Base-by-base conservation (phyloP, 805 yeast genomes). In the Saccharomycopsis oosterbeekiorum region DNA sequence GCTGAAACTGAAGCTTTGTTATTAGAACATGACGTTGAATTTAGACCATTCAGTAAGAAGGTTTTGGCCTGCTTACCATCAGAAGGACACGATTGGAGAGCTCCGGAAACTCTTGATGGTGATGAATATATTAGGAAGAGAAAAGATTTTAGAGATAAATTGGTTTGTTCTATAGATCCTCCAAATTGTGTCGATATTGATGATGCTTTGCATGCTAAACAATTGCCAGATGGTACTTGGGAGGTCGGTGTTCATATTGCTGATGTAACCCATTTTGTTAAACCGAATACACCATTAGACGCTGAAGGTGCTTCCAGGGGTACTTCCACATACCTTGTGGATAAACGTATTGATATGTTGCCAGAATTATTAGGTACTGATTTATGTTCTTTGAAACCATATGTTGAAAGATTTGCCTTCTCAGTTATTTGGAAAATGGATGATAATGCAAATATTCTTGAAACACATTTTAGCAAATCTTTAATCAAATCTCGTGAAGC, bases 171-270 rank as follows among this genome's bases (percentile, higher is more conserved):
- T 26, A 94, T 94, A 67, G 99, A 94, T 78, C 99, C 99, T 10
- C 97, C 97, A 1, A 86, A 88, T 37, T 93, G 98, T 84, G 97
- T 92, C 66, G 99, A 94, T 82, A 94, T 94, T 69, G 99, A 94
- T 76, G 97, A 94, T 76, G 99, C 99, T 1, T 77, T 94, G 57
- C 99, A 94, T 70, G 98, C 98, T 0, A 76, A 80, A 65, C 71
- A 71, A 59, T 78, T 94, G 57, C 91, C 96, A 1, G 94, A 94
- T 71, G 99, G 99, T 0, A 89, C 93, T 71, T 91, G 82, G 77
- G 97, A 94, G 72, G 96, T 94, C 61, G 99, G 99, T 70, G 99
- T 94, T 37, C 99, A 94, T 70, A 94, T 94, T 76, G 99, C 99
- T 10, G 99, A 94, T 75, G 99, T 94, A 37, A 89, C 98, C 0